These are phyloP conservation scores for Pulveroboletus sp. DNA, from an alignment of 768 basidiomycete genomes.

Conservation along the genomic window DNA sequence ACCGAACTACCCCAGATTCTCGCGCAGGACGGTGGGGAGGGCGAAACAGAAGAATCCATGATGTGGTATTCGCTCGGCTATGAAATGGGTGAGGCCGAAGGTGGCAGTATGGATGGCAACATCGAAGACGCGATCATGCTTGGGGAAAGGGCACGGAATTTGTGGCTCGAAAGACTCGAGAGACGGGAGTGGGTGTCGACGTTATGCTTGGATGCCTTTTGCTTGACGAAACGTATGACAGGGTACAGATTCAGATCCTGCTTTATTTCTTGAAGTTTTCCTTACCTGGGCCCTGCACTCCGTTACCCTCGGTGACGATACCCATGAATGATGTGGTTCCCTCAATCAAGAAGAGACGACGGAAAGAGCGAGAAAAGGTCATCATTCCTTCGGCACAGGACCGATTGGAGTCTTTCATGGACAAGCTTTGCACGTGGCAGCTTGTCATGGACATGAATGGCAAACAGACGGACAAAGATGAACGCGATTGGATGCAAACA, in stretches of 20 bases:
- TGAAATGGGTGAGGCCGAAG: constrained; percentile 39
- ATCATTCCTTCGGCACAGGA: constrained; percentile 37
- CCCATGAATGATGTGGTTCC: constrained; percentile 22
- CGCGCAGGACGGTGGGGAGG: constrained; percentile 52
- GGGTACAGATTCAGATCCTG: constrained; percentile 72
- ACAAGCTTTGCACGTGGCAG: constrained; percentile 77
- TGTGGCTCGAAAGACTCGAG: constrained; percentile 64
- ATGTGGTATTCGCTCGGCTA: constrained; percentile 72
- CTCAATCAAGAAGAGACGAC: constrained; percentile 30
- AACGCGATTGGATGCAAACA: constrained; percentile 68
- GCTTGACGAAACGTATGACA: constrained; percentile 26
- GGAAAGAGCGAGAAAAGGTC: constrained; percentile 18
- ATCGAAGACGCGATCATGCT: constrained; percentile 27
- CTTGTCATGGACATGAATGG: constrained; percentile 40
- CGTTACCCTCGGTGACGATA: constrained; percentile 28
- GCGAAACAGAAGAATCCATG: constrained; percentile 63
- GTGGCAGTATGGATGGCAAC: constrained; percentile 22
- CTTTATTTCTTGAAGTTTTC: constrained; percentile 63
- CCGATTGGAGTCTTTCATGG: constrained; percentile 69
- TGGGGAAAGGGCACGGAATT: constrained; percentile 49
- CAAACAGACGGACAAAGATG: constrained; percentile 20
- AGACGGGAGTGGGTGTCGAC: constrained; percentile 51
- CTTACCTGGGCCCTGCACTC: constrained; percentile 42
- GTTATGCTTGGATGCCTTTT: neutral
- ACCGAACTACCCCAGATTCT: constrained; percentile 59